These are phyloP conservation scores for Apostasia ramifera DNA, from an alignment of 106 monocot genomes.

Conservation along the genomic window DNA sequence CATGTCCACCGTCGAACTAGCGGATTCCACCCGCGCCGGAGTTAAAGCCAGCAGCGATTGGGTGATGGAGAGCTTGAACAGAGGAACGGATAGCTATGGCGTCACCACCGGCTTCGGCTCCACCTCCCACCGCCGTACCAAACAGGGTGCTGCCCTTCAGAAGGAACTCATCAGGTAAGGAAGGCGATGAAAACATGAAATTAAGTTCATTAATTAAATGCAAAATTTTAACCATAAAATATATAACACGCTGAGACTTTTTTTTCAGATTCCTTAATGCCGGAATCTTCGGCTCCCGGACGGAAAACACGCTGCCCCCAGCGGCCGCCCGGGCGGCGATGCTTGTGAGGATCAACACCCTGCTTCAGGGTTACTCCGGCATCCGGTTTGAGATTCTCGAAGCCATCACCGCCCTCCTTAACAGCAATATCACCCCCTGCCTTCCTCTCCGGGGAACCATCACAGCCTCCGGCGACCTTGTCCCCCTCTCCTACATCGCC, in stretches of 20 bases:
- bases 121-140: slow-evolving; percentile 64
- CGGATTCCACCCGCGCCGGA: slow-evolving; percentile 20
- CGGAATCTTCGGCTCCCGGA: slow-evolving; percentile 34
- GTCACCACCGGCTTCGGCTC: slow-evolving; percentile 78
- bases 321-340: slow-evolving; percentile 50
- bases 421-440: slow-evolving; percentile 26
- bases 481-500: slow-evolving; percentile 42
- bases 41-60: slow-evolving; percentile 58
- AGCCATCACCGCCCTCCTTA: slow-evolving; percentile 39
- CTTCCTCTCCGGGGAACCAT: slow-evolving; percentile 44
- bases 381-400: slow-evolving; percentile 54
- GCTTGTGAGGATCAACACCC: too few species aligned
- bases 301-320: slow-evolving; percentile 19
- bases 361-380: slow-evolving; percentile 24
- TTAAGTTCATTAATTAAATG: background rate
- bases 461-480: slow-evolving; percentile 16
- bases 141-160: slow-evolving; percentile 56
- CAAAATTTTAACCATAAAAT: background rate
- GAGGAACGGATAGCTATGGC: slow-evolving; percentile 59
- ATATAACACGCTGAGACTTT: background rate
- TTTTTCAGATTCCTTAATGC: slow-evolving; percentile 59
- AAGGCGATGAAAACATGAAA: background rate
- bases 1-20: slow-evolving; percentile 16
- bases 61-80: slow-evolving; percentile 44
- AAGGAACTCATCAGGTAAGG: slow-evolving; percentile 64